These are phyloP conservation scores for Penicillium coprophilum DNA, from an alignment of 495 filamentous ascomycete species.

Conservation along the genomic window DNA sequence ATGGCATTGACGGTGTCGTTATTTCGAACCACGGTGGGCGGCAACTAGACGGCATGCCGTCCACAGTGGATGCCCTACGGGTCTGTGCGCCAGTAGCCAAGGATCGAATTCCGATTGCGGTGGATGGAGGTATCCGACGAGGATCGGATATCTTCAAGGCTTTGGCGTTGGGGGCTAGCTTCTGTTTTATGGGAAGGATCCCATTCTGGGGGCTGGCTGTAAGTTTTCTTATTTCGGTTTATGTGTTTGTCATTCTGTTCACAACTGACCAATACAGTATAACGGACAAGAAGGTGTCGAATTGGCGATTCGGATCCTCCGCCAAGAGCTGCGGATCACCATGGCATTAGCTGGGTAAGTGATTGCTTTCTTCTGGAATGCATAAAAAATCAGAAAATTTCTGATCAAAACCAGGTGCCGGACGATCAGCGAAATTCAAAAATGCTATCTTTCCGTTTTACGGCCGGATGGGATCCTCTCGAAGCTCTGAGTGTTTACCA, in stretches of 20 bases:
- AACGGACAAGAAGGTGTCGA: constrained; percentile 42
- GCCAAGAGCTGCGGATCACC: constrained; percentile 38
- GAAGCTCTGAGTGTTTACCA: constrained; percentile 16
- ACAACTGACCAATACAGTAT: constrained; percentile 32
- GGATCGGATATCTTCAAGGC: constrained; percentile 95
- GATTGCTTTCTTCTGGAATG: not conserved
- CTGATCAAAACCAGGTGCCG: constrained; percentile 21
- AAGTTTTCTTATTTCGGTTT: constrained; percentile 13
- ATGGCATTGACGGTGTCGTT: constrained; percentile 79
- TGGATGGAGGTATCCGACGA: constrained; percentile 85
- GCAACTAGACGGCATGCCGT: constrained; percentile 84
- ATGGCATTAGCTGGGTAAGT: constrained; percentile 42
- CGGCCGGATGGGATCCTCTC: constrained; percentile 21
- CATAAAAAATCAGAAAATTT: not conserved
- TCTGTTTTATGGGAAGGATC: constrained; percentile 77
- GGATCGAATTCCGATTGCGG: constrained; percentile 73
- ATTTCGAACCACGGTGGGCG: constrained; percentile 92
- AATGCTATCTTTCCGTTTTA: constrained; percentile 23
- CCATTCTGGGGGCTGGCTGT: constrained; percentile 68
- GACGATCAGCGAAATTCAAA: constrained; percentile 24
- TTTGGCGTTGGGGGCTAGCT: constrained; percentile 80
- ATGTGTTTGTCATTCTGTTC: constrained; percentile 20
- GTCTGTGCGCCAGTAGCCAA: constrained; percentile 85
- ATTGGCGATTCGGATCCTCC: constrained; percentile 37
- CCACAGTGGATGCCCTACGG: constrained; percentile 79